A percentile compares a stretch with the other conserved stretches of the same genome.
phyloP scores from a whole-genome alignment of 164 flowering plant genomes.

The Platanus orientalis region DNA sequence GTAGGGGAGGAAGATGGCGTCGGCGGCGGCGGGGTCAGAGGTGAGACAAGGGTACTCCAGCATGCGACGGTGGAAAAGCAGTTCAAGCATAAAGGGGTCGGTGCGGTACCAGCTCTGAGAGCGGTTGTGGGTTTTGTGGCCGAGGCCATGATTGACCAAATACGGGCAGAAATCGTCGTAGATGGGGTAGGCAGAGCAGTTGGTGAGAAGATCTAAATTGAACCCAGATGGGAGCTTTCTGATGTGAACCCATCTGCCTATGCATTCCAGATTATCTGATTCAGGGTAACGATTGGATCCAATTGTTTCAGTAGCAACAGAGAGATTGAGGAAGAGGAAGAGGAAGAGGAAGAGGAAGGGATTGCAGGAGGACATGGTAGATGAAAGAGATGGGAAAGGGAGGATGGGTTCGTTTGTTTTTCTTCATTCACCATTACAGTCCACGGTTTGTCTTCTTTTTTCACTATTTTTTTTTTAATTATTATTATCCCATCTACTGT shows the following conservation, averaged over 20 bases:
- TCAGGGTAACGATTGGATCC: not conserved
- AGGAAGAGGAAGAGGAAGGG: not conserved
- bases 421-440: not conserved
- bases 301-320: too few species aligned
- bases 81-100: conserved; percentile 70
- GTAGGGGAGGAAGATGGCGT: conserved; percentile 82
- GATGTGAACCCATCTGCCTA: conserved; percentile 64
- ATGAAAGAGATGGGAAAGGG: not conserved
- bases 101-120: conserved; percentile 93
- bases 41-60: conserved; percentile 90
- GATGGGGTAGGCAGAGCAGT: conserved; percentile 70
- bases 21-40: conserved; percentile 50
- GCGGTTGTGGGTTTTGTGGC: conserved; percentile 75
- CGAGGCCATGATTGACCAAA: conserved; percentile 84
- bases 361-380: not conserved
- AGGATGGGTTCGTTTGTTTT: not conserved
- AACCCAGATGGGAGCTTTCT: conserved; percentile 71
- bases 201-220: conserved; percentile 72
- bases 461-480: too few species aligned
- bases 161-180: conserved; percentile 65
- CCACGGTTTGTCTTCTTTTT: too few species aligned
- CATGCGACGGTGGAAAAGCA: conserved; percentile 82
- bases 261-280: conserved; percentile 38
- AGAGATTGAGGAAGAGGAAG: not conserved
- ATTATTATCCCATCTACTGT: too few species aligned